Percentiles rank a stretch among this genome's conserved stretches.
These are phyloP conservation scores for Raffaelea arxii DNA, from an alignment of 2,329 filamentous ascomycete genomes.

Conservation along the genomic window DNA sequence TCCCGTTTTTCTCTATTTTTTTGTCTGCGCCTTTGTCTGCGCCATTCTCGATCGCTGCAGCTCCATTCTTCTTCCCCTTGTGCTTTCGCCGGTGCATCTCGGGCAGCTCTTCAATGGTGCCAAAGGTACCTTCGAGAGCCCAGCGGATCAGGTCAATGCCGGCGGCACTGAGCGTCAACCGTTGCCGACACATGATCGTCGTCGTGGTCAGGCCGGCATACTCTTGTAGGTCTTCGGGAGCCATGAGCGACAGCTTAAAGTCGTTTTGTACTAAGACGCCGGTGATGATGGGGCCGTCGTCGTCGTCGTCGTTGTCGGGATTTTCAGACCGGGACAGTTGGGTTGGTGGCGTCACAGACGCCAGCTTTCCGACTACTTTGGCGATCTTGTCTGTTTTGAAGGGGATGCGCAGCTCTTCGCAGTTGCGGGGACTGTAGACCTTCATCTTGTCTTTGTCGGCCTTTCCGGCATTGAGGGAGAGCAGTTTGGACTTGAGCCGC, in stretches of 20 bases:
- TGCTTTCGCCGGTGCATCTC: constrained; percentile 35
- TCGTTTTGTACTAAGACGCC: constrained; percentile 96
- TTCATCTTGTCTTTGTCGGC: constrained; percentile 74
- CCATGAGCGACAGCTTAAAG: constrained; percentile 95
- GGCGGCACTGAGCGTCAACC: constrained; percentile 76
- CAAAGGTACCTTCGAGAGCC: constrained; percentile 91
- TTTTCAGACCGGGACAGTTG: constrained; percentile 14
- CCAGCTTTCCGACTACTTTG: constrained; percentile 91
- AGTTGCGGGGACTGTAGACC: constrained; percentile 88
- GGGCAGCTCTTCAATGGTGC: constrained; percentile 63
- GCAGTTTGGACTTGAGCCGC: constrained; percentile 84
- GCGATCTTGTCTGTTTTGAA: constrained; percentile 94
- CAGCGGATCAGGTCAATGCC: constrained; percentile 87
- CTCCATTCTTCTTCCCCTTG: constrained; percentile 18
- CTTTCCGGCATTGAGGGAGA: constrained; percentile 82
- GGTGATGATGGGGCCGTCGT: constrained; percentile 52
- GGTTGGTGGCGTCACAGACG: constrained; percentile 63
- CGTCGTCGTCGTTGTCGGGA: constrained; percentile 8
- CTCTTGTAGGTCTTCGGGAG: constrained; percentile 87
- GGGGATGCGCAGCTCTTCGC: constrained; percentile 87
- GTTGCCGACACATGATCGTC: constrained; percentile 85
- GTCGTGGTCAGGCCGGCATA: constrained; percentile 97
- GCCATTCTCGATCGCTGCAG: background rate
- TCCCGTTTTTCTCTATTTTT: constrained; percentile 23
- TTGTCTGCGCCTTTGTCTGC: background rate